Conservation (phyloP, 108 stramenopile species). For the Nannochloropsis gaditana region DNA sequence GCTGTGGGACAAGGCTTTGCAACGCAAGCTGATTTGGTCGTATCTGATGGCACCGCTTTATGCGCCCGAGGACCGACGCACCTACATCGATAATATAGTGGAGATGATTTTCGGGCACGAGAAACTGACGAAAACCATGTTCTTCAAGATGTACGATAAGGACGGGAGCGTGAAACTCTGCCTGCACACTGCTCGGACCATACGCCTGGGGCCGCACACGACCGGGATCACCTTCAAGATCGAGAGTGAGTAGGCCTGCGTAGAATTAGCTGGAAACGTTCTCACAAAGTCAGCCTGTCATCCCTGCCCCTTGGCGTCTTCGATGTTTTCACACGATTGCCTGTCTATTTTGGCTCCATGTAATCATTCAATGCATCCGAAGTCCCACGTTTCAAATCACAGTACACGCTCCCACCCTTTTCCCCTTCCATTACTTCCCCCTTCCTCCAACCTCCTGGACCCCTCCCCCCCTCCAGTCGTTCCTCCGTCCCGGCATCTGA, state of each 20-base stretch:
- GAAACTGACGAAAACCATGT: background rate
- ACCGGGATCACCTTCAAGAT: background rate
- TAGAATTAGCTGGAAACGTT: no score
- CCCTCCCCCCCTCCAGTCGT: background rate
- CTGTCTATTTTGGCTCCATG: no score
- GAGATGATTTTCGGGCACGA: background rate
- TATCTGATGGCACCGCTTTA: background rate
- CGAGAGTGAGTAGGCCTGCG: background rate
- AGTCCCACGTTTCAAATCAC: background rate
- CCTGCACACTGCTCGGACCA: background rate
- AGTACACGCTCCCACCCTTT: background rate
- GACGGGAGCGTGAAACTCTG: background rate
- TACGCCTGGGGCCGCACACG: background rate
- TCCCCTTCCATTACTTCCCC: background rate
- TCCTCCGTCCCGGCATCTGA: background rate
- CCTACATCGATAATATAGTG: background rate
- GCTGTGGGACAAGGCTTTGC: conserved; percentile 16
- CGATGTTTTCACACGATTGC: no score
- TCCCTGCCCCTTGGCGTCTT: no score
- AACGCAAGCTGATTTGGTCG: background rate
- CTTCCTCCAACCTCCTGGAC: background rate
- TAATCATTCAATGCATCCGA: no score
- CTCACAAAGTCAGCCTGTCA: no score
- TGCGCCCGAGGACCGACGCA: conserved; percentile 6
- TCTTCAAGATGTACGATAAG: background rate